These are phyloP conservation scores for Harrya chromipes DNA, from an alignment of 768 basidiomycete species.

Conservation along the genomic window DNA sequence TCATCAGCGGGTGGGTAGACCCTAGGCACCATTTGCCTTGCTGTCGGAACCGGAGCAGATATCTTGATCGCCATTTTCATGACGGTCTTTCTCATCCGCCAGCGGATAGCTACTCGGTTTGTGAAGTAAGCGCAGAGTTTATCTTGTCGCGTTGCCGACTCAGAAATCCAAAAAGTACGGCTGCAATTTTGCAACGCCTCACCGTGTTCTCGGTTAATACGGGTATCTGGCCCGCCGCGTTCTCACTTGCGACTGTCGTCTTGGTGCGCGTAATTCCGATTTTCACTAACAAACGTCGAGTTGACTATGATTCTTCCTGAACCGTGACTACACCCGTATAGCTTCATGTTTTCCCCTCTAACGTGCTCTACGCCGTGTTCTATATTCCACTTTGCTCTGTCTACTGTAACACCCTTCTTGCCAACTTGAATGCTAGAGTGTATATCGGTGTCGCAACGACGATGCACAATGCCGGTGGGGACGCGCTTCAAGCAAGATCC, in stretches of 20 bases:
- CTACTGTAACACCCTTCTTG: slow-evolving; percentile 6
- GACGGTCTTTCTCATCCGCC: slow-evolving; percentile 3
- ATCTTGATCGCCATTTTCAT: slow-evolving; percentile 2
- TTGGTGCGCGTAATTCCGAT: not conserved
- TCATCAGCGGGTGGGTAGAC: not conserved
- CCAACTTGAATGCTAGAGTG: slow-evolving; percentile 4
- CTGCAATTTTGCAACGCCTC: not conserved
- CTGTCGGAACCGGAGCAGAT: slow-evolving; percentile 5
- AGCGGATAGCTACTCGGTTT: not conserved
- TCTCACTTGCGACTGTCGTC: not conserved
- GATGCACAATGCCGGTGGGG: too few species aligned
- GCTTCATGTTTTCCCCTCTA: not conserved
- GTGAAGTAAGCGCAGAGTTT: not conserved
- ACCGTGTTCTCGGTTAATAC: not conserved
- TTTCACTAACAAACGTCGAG: too few species aligned
- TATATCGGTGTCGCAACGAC: not conserved
- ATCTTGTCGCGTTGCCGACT: not conserved
- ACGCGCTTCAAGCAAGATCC: too few species aligned
- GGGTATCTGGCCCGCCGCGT: not conserved
- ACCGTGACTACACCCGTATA: too few species aligned
- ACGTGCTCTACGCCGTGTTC: not conserved
- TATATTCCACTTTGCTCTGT: slow-evolving; percentile 1
- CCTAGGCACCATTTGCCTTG: not conserved
- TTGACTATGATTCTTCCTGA: too few species aligned
- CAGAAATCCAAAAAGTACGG: not conserved